Conservation (phyloP, 371 early-diverging fungal genomes). For the Blastocladiella emersonii region DNA sequence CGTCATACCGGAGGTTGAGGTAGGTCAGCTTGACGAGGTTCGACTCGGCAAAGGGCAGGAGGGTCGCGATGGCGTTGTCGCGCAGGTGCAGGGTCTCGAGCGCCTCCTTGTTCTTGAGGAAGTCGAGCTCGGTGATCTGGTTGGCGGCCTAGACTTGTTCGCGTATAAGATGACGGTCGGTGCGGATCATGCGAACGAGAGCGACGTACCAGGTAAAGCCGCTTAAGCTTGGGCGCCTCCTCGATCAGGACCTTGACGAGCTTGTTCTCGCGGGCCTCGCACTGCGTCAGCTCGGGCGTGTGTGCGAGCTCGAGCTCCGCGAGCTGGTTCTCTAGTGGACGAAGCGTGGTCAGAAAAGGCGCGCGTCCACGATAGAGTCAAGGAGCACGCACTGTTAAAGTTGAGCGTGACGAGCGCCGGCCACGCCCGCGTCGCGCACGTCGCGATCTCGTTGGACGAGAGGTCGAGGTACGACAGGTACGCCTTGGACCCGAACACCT, state of each 20-base stretch:
- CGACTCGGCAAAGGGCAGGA: not conserved
- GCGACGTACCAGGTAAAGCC: not conserved
- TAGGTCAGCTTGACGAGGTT: not conserved
- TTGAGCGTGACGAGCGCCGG: not conserved
- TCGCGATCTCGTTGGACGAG: not conserved
- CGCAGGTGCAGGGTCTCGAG: slow-evolving; percentile 1
- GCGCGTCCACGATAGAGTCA: not conserved
- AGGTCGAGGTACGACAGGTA: not conserved
- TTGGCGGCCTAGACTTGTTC: not conserved
- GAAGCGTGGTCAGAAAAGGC: not conserved
- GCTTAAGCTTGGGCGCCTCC: not conserved
- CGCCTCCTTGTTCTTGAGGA: not conserved
- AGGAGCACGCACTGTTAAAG: not conserved
- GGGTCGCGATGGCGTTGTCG: not conserved
- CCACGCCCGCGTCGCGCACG: not conserved
- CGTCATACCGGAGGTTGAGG: not conserved
- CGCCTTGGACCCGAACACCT: not conserved
- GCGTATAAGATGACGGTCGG: not conserved
- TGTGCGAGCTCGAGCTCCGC: not conserved
- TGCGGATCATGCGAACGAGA: not conserved
- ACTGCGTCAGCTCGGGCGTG: not conserved
- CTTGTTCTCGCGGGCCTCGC: slow-evolving; percentile 2
- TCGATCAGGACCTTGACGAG: not conserved
- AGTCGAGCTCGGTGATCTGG: not conserved
- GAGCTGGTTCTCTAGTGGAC: not conserved